Conservation (phyloP, 1,284 basidiomycete species). For the Moesziomyces parantarcticus region DNA sequence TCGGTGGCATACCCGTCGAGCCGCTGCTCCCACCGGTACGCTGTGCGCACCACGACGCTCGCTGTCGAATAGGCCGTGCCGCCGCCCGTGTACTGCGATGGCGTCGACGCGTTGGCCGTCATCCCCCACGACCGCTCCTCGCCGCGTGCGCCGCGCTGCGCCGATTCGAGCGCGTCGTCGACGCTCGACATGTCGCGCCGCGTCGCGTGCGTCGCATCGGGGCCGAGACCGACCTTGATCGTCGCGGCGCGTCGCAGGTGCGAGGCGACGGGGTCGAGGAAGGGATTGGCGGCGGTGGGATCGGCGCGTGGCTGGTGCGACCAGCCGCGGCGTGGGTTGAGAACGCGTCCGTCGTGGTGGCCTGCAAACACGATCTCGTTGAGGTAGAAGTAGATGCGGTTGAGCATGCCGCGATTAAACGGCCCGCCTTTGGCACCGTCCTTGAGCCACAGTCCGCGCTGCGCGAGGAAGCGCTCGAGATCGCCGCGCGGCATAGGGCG, state of each 20-base stretch:
- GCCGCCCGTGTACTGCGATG: constrained; percentile 72
- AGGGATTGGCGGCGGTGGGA: constrained; percentile 11
- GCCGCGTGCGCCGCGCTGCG: constrained; percentile 43
- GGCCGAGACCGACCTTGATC: constrained; percentile 70
- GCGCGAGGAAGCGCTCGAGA: constrained; percentile 76
- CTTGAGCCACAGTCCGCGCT: constrained; percentile 74
- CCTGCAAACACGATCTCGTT: constrained; percentile 76
- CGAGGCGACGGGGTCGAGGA: constrained; percentile 40
- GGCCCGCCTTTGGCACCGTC: constrained; percentile 71
- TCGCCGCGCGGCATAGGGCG: constrained; percentile 76
- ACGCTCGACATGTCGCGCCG: constrained; percentile 74
- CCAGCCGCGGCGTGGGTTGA: constrained; percentile 20
- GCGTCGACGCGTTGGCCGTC: constrained; percentile 69
- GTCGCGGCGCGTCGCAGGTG: constrained; percentile 27
- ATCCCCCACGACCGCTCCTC: constrained; percentile 71
- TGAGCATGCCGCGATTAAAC: constrained; percentile 78
- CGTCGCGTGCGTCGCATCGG: constrained; percentile 74
- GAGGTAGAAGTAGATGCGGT: constrained; percentile 79
- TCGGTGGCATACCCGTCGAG: constrained; percentile 30
- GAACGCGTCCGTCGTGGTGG: constrained; percentile 18
- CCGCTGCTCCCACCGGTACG: constrained; percentile 50
- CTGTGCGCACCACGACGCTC: constrained; percentile 59
- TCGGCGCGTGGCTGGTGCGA: constrained; percentile 3
- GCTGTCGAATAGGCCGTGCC: constrained; percentile 79
- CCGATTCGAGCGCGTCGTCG: constrained; percentile 68